phyloP scores from a whole-genome alignment of 1,284 basidiomycete genomes.

The Ceratobasidium sp. region DNA sequence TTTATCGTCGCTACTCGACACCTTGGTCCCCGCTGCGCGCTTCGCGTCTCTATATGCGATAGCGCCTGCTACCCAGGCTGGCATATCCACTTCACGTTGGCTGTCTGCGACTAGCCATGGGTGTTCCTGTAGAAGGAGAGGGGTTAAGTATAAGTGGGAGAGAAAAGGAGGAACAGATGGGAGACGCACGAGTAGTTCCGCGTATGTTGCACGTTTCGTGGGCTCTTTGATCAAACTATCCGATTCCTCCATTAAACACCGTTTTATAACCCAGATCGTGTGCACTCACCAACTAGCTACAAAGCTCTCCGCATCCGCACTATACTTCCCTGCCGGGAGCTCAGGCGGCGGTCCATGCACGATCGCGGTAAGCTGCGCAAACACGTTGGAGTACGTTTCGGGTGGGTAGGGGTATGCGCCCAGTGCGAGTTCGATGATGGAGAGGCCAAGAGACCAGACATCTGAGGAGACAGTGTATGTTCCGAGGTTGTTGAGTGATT shows the following conservation, averaged over 20 bases:
- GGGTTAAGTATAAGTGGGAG: background rate
- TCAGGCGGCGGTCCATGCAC: constrained; percentile 93
- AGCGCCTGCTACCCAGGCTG: constrained; percentile 77
- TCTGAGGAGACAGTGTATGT: constrained; percentile 98
- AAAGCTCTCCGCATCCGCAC: constrained; percentile 59
- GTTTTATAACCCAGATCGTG: constrained; percentile 59
- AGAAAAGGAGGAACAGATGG: background rate
- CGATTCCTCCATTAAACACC: constrained; percentile 60
- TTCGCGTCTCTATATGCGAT: constrained; percentile 59
- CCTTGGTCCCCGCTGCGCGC: constrained; percentile 34
- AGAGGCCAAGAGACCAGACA: constrained; percentile 97
- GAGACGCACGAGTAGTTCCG: constrained; percentile 75
- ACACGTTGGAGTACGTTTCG: constrained; percentile 97
- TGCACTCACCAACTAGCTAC: constrained; percentile 59
- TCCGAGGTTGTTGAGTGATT: constrained; percentile 84
- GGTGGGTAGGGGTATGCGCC: constrained; percentile 97
- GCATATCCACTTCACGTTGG: constrained; percentile 79
- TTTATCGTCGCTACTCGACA: constrained; percentile 18
- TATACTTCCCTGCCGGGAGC: constrained; percentile 67
- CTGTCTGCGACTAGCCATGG: constrained; percentile 71
- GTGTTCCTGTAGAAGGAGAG: constrained; percentile 65
- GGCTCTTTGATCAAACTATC: constrained; percentile 82
- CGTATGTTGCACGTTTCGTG: constrained; percentile 82
- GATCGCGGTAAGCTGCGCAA: constrained; percentile 95
- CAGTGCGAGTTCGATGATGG: constrained; percentile 92